A percentile compares a stretch with the other conserved stretches of the same genome.
Conservation (phyloP, 2,329 filamentous ascomycete species). For the Stagonosporopsis rhizophila region DNA sequence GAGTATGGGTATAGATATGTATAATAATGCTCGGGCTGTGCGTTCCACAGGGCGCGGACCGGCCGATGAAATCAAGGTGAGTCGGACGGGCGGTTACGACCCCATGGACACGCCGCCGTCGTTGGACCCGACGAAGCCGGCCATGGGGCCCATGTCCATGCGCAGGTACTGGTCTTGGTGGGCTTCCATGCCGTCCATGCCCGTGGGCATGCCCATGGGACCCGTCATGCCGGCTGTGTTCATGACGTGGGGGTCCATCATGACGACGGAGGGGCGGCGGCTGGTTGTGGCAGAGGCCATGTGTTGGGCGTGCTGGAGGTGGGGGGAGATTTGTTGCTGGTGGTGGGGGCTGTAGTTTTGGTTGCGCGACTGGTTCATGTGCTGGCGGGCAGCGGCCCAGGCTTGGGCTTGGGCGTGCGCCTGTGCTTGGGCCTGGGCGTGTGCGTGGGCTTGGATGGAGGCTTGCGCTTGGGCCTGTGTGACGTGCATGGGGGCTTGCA, state of each 20-base stretch:
- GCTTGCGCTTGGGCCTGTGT: conserved; percentile 39
- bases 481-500: conserved; percentile 38
- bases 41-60: too few relatives aligned
- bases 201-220: conserved; percentile 32
- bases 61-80: too few relatives aligned
- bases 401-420: conserved; percentile 37
- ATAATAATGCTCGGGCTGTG: too few relatives aligned
- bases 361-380: conserved; percentile 48
- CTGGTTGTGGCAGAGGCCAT: conserved; percentile 43
- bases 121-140: conserved; percentile 38
- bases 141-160: conserved; percentile 42
- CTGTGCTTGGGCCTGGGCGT: conserved; percentile 38
- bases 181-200: conserved; percentile 45
- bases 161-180: conserved; percentile 43
- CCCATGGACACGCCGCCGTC: conserved; percentile 32
- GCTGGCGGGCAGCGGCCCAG: conserved; percentile 45
- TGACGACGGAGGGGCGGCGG: conserved; percentile 38
- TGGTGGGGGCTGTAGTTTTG: conserved; percentile 41
- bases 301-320: conserved; percentile 32
- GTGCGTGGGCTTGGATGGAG: conserved; percentile 35
- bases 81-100: conserved; percentile 6
- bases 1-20: neutral
- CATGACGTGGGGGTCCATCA: conserved; percentile 42
- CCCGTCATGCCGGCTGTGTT: conserved; percentile 23
- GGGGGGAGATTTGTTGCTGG: conserved; percentile 38